Conservation (phyloP, 768 basidiomycete species). For the Termitomyces sp. region DNA sequence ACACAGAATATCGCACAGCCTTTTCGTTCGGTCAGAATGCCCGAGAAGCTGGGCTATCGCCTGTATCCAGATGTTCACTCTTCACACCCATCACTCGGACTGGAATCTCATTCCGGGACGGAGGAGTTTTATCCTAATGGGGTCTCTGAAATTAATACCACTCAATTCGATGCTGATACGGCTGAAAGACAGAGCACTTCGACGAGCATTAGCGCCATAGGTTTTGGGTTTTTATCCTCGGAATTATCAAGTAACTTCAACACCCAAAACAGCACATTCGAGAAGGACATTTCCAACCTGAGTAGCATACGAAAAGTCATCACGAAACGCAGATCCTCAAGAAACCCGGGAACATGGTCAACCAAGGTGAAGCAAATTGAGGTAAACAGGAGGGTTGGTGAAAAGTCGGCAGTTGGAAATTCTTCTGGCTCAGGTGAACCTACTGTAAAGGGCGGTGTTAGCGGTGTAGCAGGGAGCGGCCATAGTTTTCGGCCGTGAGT, state of each 20-base stretch:
- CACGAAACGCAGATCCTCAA: constrained; percentile 22
- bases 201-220: background rate
- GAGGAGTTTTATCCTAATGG: too few species aligned
- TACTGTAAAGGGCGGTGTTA: constrained; percentile 38
- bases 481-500: constrained; percentile 28
- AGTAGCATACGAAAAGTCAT: constrained; percentile 9
- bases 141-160: too few species aligned
- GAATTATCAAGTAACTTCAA: background rate
- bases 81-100: too few species aligned
- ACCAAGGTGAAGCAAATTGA: constrained; percentile 16
- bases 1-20: background rate
- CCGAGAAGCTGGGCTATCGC: background rate
- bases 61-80: too few species aligned
- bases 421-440: constrained; percentile 29
- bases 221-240: background rate
- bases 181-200: too few species aligned
- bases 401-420: constrained; percentile 34
- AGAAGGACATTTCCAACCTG: background rate
- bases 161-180: background rate
- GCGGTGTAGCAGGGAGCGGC: constrained; percentile 32
- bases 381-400: constrained; percentile 35
- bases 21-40: background rate
- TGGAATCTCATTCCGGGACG: too few species aligned
- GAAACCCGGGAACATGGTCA: constrained; percentile 9
- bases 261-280: background rate